phyloP scores from a whole-genome alignment of 345 rosid genomes.

The Gossypium australe region DNA sequence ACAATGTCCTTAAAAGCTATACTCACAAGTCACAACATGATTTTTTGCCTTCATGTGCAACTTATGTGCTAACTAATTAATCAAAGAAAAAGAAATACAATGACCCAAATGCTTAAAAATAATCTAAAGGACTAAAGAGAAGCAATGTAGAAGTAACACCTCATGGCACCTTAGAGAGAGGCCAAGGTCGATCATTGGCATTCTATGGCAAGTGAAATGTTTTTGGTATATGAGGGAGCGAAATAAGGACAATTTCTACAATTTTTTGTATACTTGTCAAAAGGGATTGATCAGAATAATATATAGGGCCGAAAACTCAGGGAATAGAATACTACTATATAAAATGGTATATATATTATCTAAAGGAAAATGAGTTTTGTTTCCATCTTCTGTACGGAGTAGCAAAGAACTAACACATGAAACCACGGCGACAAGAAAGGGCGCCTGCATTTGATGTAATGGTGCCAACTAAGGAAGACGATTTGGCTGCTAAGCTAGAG shows the following conservation, averaged over 20 bases:
- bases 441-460: constrained; percentile 51
- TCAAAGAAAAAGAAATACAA: neutral
- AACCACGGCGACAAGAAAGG: constrained; percentile 43
- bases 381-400: neutral
- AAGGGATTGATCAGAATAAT: constrained; percentile 6
- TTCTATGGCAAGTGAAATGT: constrained; percentile 25
- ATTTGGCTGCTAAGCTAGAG: constrained; percentile 62
- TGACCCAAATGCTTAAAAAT: neutral
- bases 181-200: constrained; percentile 33
- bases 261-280: constrained; percentile 34
- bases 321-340: neutral
- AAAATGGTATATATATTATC: neutral
- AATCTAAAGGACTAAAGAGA: neutral
- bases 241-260: constrained; percentile 12
- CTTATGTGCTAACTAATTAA: neutral
- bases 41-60: neutral
- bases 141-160: neutral
- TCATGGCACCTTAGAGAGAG: constrained; percentile 1
- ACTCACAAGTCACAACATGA: constrained; percentile 6
- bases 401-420: constrained; percentile 37
- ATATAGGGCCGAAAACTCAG: neutral
- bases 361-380: constrained; percentile 9
- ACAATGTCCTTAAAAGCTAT: neutral
- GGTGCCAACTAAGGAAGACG: constrained; percentile 47
- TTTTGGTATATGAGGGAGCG: neutral